Percentiles rank a stretch among this genome's conserved stretches.
Conservation (phyloP, 192 early-diverging fungal genomes). For the Mortierella alpina region DNA sequence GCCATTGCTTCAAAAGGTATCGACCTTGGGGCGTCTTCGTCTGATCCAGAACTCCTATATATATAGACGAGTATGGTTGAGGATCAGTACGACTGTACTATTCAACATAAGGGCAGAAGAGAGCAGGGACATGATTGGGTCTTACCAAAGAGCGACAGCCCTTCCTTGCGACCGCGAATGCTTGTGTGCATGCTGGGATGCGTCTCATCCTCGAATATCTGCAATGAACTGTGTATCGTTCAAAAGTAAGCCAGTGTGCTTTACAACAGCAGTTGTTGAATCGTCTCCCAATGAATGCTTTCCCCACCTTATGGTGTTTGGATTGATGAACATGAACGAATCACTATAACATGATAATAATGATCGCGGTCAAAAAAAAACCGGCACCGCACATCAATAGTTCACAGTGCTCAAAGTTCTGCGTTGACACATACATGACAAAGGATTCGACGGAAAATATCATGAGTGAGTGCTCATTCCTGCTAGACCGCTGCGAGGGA, state of each 20-base stretch:
- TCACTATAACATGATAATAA: constrained; percentile 32
- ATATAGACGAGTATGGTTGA: not conserved
- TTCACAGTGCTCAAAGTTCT: too few relatives aligned
- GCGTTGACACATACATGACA: constrained; percentile 29
- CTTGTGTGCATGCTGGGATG: constrained; percentile 87
- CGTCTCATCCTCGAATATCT: constrained; percentile 78
- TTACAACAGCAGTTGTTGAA: too few relatives aligned
- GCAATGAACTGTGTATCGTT: constrained; percentile 71
- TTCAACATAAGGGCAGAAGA: not conserved
- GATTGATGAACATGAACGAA: constrained; percentile 66
- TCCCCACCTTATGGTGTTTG: constrained; percentile 66
- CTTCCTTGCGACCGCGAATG: constrained; percentile 68
- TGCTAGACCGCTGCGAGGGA: constrained; percentile 12
- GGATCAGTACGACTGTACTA: not conserved
- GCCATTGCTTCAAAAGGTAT: constrained; percentile 72
- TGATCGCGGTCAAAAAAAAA: not conserved
- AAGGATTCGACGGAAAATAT: constrained; percentile 47
- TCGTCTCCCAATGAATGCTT: too few relatives aligned
- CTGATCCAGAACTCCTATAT: constrained; percentile 69
- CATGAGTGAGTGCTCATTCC: constrained; percentile 8
- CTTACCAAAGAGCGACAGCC: constrained; percentile 80
- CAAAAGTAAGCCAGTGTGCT: too few relatives aligned
- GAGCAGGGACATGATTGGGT: not conserved
- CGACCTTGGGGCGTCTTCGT: constrained; percentile 70
- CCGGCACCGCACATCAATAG: too few relatives aligned